phyloP scores from a whole-genome alignment of 192 early-diverging fungal genomes.

The Haplosporangium gracile region DNA sequence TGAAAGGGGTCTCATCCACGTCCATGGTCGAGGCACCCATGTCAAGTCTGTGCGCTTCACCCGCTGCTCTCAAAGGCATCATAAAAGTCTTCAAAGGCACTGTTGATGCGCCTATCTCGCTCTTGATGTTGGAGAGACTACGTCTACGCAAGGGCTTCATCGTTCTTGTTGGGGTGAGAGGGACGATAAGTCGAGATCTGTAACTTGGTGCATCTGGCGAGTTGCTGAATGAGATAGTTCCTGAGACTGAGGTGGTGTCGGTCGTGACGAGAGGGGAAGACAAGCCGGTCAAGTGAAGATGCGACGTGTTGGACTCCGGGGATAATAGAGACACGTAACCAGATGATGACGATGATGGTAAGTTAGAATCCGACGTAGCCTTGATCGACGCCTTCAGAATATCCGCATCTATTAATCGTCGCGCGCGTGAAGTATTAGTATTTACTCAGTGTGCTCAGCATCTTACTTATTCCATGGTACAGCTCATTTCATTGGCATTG shows the following conservation, averaged over 20 bases:
- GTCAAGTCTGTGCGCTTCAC: background rate
- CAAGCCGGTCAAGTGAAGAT: constrained; percentile 2
- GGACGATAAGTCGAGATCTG: background rate
- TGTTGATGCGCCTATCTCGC: constrained; percentile 13
- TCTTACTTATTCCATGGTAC: background rate
- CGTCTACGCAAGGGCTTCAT: constrained; percentile 37
- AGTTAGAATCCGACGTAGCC: constrained; percentile 25
- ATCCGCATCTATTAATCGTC: constrained; percentile 32
- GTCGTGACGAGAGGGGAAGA: constrained; percentile 10
- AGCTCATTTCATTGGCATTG: background rate
- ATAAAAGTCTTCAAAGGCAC: background rate
- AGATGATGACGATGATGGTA: background rate
- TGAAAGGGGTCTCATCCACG: background rate
- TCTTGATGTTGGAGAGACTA: constrained; percentile 36
- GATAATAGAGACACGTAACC: background rate
- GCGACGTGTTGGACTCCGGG: background rate
- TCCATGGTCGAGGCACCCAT: background rate
- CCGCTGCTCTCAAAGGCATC: background rate
- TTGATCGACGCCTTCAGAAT: constrained; percentile 47
- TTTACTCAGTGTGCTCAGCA: background rate
- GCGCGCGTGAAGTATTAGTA: background rate
- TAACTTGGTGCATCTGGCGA: background rate
- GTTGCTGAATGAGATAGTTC: constrained; percentile 4
- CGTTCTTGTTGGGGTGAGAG: constrained; percentile 17
- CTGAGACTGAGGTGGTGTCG: constrained; percentile 3